These are phyloP conservation scores for Closterium sp. DNA, from an alignment of 139 green algal species.

Conservation along the genomic window DNA sequence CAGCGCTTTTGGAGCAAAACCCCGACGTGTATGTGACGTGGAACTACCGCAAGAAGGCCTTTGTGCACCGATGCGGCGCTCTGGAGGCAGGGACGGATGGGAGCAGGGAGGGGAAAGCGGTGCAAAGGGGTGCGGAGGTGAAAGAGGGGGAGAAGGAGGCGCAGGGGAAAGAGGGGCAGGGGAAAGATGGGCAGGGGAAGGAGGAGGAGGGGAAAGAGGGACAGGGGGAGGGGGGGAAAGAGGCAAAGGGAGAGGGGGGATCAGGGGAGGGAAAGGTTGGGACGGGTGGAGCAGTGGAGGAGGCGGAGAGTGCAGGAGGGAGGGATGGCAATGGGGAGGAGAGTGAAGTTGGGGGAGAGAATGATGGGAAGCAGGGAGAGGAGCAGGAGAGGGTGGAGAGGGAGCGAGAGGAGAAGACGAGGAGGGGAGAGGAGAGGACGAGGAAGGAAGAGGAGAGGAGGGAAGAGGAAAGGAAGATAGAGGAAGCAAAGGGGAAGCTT, in stretches of 20 bases:
- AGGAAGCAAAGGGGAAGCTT: neutral
- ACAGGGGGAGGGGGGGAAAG: neutral
- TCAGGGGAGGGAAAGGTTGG: neutral
- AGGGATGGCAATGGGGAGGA: neutral
- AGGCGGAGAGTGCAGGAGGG: neutral
- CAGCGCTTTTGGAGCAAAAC: slow-evolving; percentile 70
- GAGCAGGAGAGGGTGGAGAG: neutral
- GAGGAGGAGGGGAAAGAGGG: neutral
- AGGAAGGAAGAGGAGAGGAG: neutral
- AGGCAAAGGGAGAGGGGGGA: neutral
- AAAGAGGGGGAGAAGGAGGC: neutral
- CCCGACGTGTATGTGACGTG: slow-evolving; percentile 88
- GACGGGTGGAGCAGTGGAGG: neutral
- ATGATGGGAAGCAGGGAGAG: neutral
- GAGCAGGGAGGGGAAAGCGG: neutral
- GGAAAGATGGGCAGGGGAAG: neutral
- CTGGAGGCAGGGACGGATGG: neutral
- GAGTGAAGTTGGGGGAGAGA: neutral
- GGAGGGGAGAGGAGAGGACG: neutral
- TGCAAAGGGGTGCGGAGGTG: neutral
- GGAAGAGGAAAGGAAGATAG: neutral
- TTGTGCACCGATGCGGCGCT: slow-evolving; percentile 9
- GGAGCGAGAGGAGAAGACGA: neutral
- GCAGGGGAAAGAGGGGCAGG: neutral
- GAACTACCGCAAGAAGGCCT: slow-evolving; percentile 54